These are phyloP conservation scores for Rhodotorula sp. DNA, from an alignment of 1,284 basidiomycete genomes.

Conservation along the genomic window DNA sequence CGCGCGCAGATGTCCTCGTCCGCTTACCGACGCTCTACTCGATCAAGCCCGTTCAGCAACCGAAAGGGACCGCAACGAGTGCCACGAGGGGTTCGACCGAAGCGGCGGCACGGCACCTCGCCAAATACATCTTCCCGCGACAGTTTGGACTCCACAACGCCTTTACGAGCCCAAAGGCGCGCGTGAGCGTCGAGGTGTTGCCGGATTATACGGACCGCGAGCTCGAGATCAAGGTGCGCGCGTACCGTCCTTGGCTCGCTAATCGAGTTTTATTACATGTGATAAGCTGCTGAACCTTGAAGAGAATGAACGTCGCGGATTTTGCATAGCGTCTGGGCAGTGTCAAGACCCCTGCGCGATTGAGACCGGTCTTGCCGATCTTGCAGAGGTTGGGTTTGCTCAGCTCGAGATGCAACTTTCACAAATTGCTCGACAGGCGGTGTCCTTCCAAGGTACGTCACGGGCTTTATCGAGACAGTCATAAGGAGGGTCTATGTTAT, in stretches of 20 bases:
- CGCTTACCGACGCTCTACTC: slow-evolving; percentile 26
- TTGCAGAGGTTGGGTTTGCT: slow-evolving; percentile 65
- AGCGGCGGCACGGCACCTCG: slow-evolving; percentile 58
- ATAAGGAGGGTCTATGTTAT: background rate
- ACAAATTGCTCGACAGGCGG: slow-evolving; percentile 60
- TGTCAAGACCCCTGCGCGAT: slow-evolving; percentile 67
- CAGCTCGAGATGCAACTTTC: slow-evolving; percentile 69
- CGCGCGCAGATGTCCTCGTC: slow-evolving; percentile 46
- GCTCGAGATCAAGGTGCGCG: slow-evolving; percentile 64
- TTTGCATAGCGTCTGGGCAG: slow-evolving; percentile 27
- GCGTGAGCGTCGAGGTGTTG: slow-evolving; percentile 44
- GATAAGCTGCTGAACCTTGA: too few relatives aligned
- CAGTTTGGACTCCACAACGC: slow-evolving; percentile 68
- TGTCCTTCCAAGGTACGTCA: slow-evolving; percentile 65
- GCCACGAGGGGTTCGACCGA: slow-evolving; percentile 18
- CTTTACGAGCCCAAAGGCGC: slow-evolving; percentile 51
- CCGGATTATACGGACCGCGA: slow-evolving; percentile 65
- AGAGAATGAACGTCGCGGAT: background rate
- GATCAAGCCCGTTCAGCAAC: slow-evolving; percentile 5
- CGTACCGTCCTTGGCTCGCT: too few relatives aligned
- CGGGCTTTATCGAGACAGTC: too few relatives aligned
- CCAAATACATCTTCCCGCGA: slow-evolving; percentile 78
- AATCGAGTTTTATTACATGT: background rate
- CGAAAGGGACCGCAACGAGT: slow-evolving; percentile 3
- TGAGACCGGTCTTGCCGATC: slow-evolving; percentile 59